Percentiles rank a stretch among this genome's conserved stretches.
Evolutionary conservation across 2,329 filamentous ascomycete genomes (phyloP).

Genomic region (Hypoxylon sp.): DNA sequence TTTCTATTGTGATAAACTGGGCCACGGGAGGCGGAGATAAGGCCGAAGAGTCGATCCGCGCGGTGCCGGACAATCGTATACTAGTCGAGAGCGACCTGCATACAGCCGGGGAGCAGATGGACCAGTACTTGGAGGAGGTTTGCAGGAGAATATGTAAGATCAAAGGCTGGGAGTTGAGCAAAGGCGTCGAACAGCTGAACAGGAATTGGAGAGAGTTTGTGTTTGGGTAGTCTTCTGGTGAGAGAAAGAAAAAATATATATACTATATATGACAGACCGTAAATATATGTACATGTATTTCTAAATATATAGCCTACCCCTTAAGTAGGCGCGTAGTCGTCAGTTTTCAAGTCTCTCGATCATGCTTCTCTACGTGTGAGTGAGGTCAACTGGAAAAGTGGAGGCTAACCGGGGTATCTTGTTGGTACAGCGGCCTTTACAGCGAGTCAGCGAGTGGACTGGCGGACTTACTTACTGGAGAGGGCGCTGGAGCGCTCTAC

Average conservation of each 20-base stretch:
- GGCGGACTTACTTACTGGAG: too few species aligned
- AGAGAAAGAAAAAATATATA: not conserved
- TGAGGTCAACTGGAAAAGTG: conserved; percentile 17
- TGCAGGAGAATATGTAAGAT: conserved; percentile 77
- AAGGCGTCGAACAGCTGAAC: conserved; percentile 73
- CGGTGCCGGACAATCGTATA: conserved; percentile 78
- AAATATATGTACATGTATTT: too few species aligned
- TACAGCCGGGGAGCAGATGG: conserved; percentile 81
- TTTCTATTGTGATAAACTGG: conserved; percentile 85
- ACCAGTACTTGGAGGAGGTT: conserved; percentile 76
- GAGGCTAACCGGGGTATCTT: not conserved
- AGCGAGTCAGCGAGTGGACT: too few species aligned
- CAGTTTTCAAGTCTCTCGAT: too few species aligned
- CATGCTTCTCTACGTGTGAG: too few species aligned
- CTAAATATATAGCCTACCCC: not conserved
- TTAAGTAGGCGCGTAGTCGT: too few species aligned
- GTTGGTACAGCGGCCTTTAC: not conserved
- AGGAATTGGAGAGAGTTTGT: conserved; percentile 82
- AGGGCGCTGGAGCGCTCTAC: not conserved
- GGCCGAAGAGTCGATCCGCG: conserved; percentile 71
- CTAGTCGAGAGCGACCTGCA: conserved; percentile 93
- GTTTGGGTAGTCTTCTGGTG: conserved; percentile 59
- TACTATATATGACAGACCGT: too few species aligned
- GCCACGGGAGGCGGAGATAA: conserved; percentile 56
- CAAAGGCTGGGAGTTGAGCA: conserved; percentile 77